Evolutionary conservation across 441 rosid genomes (phyloP).

Genomic region (Omphalea diandra): DNA sequence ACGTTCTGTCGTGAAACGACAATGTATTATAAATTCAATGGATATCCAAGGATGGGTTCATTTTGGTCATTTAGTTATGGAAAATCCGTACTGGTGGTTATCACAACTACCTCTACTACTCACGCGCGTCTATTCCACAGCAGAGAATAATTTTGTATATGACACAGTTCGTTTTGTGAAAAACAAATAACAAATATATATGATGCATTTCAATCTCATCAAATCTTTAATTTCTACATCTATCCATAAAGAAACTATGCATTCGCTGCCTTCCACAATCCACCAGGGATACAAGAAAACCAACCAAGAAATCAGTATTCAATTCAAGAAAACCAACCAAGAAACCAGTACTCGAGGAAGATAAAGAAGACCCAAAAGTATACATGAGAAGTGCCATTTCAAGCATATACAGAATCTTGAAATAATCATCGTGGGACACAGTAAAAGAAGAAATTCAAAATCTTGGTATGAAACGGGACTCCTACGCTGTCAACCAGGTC

Average conservation of each 20-base stretch:
- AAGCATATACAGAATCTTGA: conserved; percentile 60
- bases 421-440: conserved; percentile 72
- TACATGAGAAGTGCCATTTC: conserved; percentile 57
- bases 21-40: no score
- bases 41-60: no score
- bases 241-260: not conserved
- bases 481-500: conserved; percentile 68
- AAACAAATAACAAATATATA: no score
- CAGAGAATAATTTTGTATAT: no score
- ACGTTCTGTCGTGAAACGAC: no score
- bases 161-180: no score
- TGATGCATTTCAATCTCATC: conserved; percentile 17
- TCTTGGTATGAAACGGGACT: conserved; percentile 67
- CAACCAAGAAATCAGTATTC: conserved; percentile 21
- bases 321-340: conserved; percentile 15
- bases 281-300: conserved; percentile 31
- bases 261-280: conserved; percentile 36
- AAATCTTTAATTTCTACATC: conserved; percentile 12
- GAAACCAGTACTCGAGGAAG: conserved; percentile 15
- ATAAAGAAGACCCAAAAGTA: conserved; percentile 32
- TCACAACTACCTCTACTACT: no score
- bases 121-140: no score
- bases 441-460: conserved; percentile 49
- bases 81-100: no score
- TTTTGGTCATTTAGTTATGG: no score